Evolutionary conservation across 768 basidiomycete species (phyloP), one percentile per base, ranked within the genome.

Genomic region (Clitopilus hobsonii): DNA sequence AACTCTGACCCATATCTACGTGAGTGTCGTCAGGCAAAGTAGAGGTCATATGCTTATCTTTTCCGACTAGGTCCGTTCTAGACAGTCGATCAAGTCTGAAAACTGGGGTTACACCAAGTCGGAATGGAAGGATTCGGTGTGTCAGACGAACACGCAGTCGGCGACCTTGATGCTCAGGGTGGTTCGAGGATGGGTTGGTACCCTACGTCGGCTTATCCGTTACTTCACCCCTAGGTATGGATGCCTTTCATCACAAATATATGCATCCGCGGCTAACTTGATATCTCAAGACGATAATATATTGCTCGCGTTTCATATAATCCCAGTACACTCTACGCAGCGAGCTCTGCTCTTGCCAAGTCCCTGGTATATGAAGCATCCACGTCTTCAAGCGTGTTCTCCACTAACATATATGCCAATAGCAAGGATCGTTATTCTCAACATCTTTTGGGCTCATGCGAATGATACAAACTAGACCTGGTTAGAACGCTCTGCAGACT

Each of bases 331-430:
- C 81, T 86, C 41, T 94, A 94, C 56, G 74, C 75, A 1, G 85
- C 83, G 22, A 84, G 83, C 41, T 91, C 76, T 7, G 65, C 79
- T 2, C 76, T 93, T 29, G 73, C 83, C 59, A 85, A 81, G 45
- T 92, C 91, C 66, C 71, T 94, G 49, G 94, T 92, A 0, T 94
- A 94, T 66, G 88, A 91, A 60, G 88, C 89, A 0, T 83, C 87
- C 4, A 91, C 91, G 0, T 90, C 90, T 0, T 74, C 94, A 52
- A 92, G 89, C 64, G 89, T 94, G 76, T 84, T 84, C 60, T 71
- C 94, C 16, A 74, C 77, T 26, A 78, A 72, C 29, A 63, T 77
- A 36, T 69, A 74, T 11, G 62, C 76, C 67, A 68, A 49, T 68
- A 67, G 28, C 58, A 68, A 11, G 32, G 32, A 8, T 20, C 22